A percentile compares a stretch with the other conserved stretches of the same genome.
Evolutionary conservation across 495 filamentous ascomycete genomes (phyloP).

Genomic region (Staphylotrichum longicolle): DNA sequence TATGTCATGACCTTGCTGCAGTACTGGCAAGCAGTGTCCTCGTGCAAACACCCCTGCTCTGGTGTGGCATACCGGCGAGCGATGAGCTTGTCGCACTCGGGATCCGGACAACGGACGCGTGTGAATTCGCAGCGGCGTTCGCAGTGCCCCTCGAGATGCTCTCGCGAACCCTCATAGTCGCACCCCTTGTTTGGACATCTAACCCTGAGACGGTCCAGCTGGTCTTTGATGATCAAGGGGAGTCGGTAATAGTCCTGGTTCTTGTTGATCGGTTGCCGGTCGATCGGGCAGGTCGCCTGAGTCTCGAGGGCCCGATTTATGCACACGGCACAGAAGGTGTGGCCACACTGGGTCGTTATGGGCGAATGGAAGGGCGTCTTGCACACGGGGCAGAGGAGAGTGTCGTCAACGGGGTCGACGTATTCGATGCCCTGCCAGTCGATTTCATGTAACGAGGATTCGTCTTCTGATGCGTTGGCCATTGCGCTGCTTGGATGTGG

Average conservation of each 20-base stretch:
- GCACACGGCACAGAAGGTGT: constrained; percentile 70
- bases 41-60: constrained; percentile 51
- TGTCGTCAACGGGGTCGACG: constrained; percentile 64
- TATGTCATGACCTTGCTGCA: constrained; percentile 41
- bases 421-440: constrained; percentile 74
- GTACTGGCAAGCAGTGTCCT: constrained; percentile 43
- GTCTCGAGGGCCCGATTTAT: constrained; percentile 58
- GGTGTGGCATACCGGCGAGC: constrained; percentile 35
- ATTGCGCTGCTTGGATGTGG: constrained; percentile 4
- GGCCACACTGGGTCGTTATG: constrained; percentile 64
- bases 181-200: constrained; percentile 73
- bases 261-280: constrained; percentile 45
- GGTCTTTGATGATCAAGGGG: constrained; percentile 49
- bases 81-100: constrained; percentile 42
- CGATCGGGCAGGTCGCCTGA: constrained; percentile 50
- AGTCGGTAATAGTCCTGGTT: constrained; percentile 28
- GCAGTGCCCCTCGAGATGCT: constrained; percentile 70
- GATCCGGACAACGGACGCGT: constrained; percentile 60
- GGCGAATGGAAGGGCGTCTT: constrained; percentile 70
- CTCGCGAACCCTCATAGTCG: constrained; percentile 57
- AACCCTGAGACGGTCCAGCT: constrained; percentile 75
- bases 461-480: constrained; percentile 13
- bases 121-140: constrained; percentile 70
- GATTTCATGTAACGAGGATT: constrained; percentile 22
- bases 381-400: constrained; percentile 82